Conservation (phyloP, 441 rosid species). For the Croton setiger region DNA sequence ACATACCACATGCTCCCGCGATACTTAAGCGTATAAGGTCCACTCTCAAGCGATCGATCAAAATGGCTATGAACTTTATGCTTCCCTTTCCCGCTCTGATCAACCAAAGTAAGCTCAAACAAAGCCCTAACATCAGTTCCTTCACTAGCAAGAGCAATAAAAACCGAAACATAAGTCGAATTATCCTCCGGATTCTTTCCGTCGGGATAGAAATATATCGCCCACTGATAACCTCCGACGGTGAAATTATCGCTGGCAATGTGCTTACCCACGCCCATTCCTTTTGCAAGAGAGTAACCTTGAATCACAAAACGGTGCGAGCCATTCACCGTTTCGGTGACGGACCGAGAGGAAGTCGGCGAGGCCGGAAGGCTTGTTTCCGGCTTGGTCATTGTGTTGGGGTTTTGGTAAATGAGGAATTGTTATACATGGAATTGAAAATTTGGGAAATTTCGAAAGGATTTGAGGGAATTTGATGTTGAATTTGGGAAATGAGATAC, state of each 20-base stretch:
- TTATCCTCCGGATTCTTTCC: conserved; percentile 92
- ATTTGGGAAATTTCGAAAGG: neutral
- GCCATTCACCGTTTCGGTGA: conserved; percentile 80
- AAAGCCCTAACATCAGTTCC: conserved; percentile 94
- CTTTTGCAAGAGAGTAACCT: conserved; percentile 88
- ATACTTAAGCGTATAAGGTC: conserved; percentile 91
- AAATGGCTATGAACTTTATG: conserved; percentile 95
- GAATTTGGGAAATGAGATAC: neutral
- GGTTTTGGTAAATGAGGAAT: neutral
- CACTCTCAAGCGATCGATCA: conserved; percentile 89
- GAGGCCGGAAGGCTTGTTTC: conserved; percentile 36
- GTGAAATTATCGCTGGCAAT: conserved; percentile 89
- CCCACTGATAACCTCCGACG: conserved; percentile 93
- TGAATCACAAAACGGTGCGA: conserved; percentile 81
- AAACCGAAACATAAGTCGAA: conserved; percentile 80
- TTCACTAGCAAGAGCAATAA: conserved; percentile 90
- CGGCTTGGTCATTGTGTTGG: conserved; percentile 11
- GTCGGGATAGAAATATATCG: conserved; percentile 91
- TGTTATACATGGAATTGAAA: conserved; percentile 17
- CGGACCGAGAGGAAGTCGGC: conserved; percentile 77
- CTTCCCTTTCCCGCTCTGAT: conserved; percentile 86
- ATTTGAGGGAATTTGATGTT: neutral
- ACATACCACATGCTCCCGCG: conserved; percentile 94
- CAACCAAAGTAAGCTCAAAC: conserved; percentile 77
- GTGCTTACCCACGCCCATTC: conserved; percentile 94